A percentile compares a stretch with the other conserved stretches of the same genome.
Evolutionary conservation across 2,329 filamentous ascomycete species (phyloP).

Genomic region (Biscogniauxia mediterranea): DNA sequence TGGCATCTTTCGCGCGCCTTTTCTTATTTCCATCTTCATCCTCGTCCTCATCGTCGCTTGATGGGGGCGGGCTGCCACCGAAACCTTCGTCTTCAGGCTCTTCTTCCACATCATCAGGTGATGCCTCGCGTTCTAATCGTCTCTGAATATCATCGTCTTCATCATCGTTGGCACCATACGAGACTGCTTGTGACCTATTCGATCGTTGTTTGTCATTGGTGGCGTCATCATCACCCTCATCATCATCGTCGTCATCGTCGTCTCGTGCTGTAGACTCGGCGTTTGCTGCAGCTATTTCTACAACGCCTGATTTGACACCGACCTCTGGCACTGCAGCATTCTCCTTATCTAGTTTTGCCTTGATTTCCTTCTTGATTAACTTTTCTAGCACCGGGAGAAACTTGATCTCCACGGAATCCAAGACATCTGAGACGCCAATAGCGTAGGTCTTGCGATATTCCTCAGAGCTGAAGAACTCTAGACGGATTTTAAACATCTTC

Average conservation of each 20-base stretch:
- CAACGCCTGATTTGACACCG: slow-evolving; percentile 50
- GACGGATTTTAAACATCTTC: slow-evolving; percentile 79
- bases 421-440: slow-evolving; percentile 74
- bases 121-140: slow-evolving; percentile 58
- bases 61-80: slow-evolving; percentile 46
- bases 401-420: slow-evolving; percentile 74
- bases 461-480: slow-evolving; percentile 79
- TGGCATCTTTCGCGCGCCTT: slow-evolving; percentile 17
- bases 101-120: slow-evolving; percentile 53
- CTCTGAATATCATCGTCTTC: slow-evolving; percentile 76
- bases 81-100: slow-evolving; percentile 57
- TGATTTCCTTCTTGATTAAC: slow-evolving; percentile 74
- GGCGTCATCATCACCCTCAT: slow-evolving; percentile 76
- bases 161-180: slow-evolving; percentile 90
- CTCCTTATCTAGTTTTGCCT: slow-evolving; percentile 68
- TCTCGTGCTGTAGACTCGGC: slow-evolving; percentile 37
- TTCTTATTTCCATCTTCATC: slow-evolving; percentile 35
- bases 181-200: slow-evolving; percentile 78
- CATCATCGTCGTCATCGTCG: slow-evolving; percentile 65
- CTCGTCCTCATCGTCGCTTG: slow-evolving; percentile 41
- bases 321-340: slow-evolving; percentile 76
- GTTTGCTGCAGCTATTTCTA: slow-evolving; percentile 48
- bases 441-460: slow-evolving; percentile 88
- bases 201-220: slow-evolving; percentile 71
- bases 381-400: slow-evolving; percentile 72